These are phyloP conservation scores for Hypoxylon intermedium DNA, from an alignment of 495 filamentous ascomycete species.

Conservation along the genomic window DNA sequence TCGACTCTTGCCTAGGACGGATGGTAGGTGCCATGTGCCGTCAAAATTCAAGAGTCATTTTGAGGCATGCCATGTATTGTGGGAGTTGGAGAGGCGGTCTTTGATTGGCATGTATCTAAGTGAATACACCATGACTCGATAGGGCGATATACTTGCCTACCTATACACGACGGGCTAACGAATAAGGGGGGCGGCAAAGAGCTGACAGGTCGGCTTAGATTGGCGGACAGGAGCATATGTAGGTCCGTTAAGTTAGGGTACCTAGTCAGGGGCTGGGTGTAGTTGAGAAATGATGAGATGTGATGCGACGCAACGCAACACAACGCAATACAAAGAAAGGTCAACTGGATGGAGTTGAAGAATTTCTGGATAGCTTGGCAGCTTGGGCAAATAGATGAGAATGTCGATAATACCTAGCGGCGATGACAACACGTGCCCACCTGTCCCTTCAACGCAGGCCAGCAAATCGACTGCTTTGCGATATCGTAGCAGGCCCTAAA, in stretches of 20 bases:
- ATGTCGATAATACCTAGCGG: background rate
- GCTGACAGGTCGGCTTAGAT: background rate
- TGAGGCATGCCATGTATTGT: constrained; percentile 5
- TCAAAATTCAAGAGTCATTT: constrained; percentile 19
- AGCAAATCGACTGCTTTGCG: too few relatives aligned
- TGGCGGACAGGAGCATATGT: background rate
- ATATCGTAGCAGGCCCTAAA: too few relatives aligned
- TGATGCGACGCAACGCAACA: too few relatives aligned
- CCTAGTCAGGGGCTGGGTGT: too few relatives aligned
- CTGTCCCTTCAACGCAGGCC: constrained; percentile 1
- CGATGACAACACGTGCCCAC: constrained; percentile 18
- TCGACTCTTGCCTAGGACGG: background rate
- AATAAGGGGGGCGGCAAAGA: background rate
- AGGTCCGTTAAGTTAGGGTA: too few relatives aligned
- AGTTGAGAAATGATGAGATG: too few relatives aligned
- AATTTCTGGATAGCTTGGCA: background rate
- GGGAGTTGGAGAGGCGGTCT: background rate
- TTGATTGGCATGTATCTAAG: background rate
- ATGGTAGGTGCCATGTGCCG: background rate
- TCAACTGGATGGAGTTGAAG: too few relatives aligned
- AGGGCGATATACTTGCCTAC: background rate
- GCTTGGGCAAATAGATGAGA: background rate
- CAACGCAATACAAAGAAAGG: too few relatives aligned
- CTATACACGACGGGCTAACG: background rate
- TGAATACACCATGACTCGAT: constrained; percentile 5